A percentile compares a stretch with the other conserved stretches of the same genome.
These are phyloP conservation scores for Hymenotorrendiella dingleyae DNA, from an alignment of 2,329 filamentous ascomycete genomes.

Conservation along the genomic window DNA sequence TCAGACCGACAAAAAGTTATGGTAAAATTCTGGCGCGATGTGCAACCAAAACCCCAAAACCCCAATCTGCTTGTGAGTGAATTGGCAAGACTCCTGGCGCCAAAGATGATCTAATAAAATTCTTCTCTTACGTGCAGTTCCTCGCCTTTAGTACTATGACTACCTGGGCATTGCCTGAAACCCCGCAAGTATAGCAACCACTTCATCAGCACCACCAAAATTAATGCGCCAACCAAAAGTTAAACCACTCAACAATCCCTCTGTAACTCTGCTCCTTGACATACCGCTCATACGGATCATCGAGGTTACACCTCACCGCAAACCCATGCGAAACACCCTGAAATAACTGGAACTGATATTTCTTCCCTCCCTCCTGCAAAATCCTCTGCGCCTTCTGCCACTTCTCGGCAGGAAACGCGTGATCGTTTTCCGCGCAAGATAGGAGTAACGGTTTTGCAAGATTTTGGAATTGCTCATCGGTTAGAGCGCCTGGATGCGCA, in stretches of 20 bases:
- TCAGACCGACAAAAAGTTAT: too few relatives aligned
- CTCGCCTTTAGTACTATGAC: too few relatives aligned
- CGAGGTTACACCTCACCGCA: slow-evolving; percentile 57
- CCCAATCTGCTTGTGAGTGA: too few relatives aligned
- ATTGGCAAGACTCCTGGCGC: too few relatives aligned
- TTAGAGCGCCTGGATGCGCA: slow-evolving; percentile 43
- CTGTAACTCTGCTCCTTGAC: slow-evolving; percentile 58
- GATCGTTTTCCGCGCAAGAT: slow-evolving; percentile 50
- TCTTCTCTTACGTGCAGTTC: too few relatives aligned
- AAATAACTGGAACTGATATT: slow-evolving; percentile 66
- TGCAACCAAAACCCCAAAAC: too few relatives aligned
- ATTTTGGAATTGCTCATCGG: slow-evolving; percentile 39
- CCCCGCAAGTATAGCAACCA: too few relatives aligned
- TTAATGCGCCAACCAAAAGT: slow-evolving; percentile 20
- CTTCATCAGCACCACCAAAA: too few relatives aligned
- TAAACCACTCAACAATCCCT: slow-evolving; percentile 16
- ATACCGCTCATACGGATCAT: slow-evolving; percentile 50
- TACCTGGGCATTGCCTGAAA: too few relatives aligned
- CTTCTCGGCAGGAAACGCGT: slow-evolving; percentile 56
- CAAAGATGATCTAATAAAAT: too few relatives aligned
- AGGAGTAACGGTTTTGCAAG: slow-evolving; percentile 54
- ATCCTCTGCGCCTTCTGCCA: slow-evolving; percentile 58
- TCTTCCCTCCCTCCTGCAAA: slow-evolving; percentile 43
- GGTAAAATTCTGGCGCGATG: too few relatives aligned
- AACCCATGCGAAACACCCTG: slow-evolving; percentile 68